Conservation (phyloP, 192 early-diverging fungal genomes). For the Mortierella claussenii region DNA sequence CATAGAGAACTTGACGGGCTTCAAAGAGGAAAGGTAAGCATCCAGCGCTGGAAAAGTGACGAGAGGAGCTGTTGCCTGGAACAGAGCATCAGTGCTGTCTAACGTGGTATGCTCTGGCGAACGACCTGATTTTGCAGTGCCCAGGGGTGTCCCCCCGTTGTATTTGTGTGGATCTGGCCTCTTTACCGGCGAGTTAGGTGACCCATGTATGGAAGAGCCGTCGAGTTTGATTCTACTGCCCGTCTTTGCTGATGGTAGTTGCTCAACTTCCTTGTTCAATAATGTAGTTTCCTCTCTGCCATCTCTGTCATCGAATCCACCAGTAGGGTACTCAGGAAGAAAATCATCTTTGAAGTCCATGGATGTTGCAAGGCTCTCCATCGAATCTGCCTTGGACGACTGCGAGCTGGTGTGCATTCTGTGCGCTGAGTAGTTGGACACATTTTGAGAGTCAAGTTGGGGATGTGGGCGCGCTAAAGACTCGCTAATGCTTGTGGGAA, state of each 20-base stretch:
- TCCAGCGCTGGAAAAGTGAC: conserved; percentile 40
- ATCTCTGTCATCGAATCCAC: conserved; percentile 21
- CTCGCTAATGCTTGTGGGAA: not conserved
- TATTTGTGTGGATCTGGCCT: conserved; percentile 12
- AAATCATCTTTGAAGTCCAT: conserved; percentile 14
- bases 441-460: not conserved
- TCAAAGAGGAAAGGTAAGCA: conserved; percentile 41
- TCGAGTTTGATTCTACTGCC: no score
- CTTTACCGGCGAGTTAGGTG: no score
- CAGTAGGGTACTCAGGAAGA: conserved; percentile 14
- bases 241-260: not conserved
- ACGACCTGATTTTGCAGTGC: conserved; percentile 23
- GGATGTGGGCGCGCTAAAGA: not conserved
- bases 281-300: conserved; percentile 18
- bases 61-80: conserved; percentile 37
- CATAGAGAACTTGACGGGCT: conserved; percentile 18
- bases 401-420: not conserved
- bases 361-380: conserved; percentile 17
- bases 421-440: not conserved
- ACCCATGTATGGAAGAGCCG: no score
- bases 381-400: conserved; percentile 17
- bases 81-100: conserved; percentile 28
- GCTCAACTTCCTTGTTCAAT: not conserved
- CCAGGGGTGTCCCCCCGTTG: conserved; percentile 31
- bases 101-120: conserved; percentile 20